These are phyloP conservation scores for Ascochyta viciae-villosae DNA, from an alignment of 2,329 filamentous ascomycete species.

Conservation along the genomic window DNA sequence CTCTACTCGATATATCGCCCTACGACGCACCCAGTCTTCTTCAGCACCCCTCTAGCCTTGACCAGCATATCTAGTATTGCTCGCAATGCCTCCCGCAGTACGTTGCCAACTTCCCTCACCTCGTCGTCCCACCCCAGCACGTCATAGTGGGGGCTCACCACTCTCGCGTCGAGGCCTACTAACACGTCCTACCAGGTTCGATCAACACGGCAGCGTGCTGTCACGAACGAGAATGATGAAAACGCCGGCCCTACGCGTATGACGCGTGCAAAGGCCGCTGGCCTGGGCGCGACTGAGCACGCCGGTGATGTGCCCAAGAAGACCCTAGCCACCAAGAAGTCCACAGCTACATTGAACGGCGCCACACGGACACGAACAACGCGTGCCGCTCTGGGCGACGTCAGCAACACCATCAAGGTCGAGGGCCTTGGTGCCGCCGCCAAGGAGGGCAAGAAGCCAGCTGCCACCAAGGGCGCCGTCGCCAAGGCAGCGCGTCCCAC, in stretches of 20 bases:
- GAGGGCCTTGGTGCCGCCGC: conserved; percentile 55
- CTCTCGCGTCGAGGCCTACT: conserved; percentile 36
- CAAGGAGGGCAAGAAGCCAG: conserved; percentile 73
- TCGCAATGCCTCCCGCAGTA: conserved; percentile 64
- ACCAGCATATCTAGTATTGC: conserved; percentile 48
- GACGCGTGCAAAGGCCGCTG: conserved; percentile 88
- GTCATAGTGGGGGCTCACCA: conserved; percentile 14
- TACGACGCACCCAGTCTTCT: conserved; percentile 33
- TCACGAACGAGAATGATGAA: conserved; percentile 94
- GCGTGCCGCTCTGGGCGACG: conserved; percentile 87
- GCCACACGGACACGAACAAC: conserved; percentile 63
- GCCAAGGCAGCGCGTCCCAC: conserved; percentile 77
- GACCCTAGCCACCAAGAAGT: conserved; percentile 54
- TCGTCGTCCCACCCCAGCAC: conserved; percentile 17
- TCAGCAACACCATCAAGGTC: conserved; percentile 91
- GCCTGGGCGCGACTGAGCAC: conserved; percentile 57
- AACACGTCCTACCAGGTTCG: conserved; percentile 65
- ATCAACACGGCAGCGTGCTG: conserved; percentile 73
- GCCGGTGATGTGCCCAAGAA: conserved; percentile 66
- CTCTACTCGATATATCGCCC: conserved; percentile 35
- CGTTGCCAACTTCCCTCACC: conserved; percentile 42
- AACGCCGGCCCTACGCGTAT: conserved; percentile 80
- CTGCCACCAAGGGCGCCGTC: conserved; percentile 65
- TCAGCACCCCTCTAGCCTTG: conserved; percentile 40
- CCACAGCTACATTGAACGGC: conserved; percentile 49